Evolutionary conservation across 495 filamentous ascomycete species (phyloP), one percentile per base, ranked within the genome.

Genomic region (Tuber calosporum): DNA sequence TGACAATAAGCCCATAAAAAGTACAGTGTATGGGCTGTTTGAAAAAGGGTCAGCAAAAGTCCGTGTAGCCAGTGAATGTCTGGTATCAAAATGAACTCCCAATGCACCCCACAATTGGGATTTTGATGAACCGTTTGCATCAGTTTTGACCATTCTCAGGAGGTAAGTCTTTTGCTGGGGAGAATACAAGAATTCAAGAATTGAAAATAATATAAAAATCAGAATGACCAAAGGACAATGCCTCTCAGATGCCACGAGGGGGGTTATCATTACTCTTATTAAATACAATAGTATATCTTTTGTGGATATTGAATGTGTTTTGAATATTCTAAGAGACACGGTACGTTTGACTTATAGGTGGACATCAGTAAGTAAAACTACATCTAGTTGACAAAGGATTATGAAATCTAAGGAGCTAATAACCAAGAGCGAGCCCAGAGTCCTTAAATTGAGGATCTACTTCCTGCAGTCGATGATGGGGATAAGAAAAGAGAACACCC

Each of bases 341-440:
- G 43, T 15, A 48, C 22, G 20, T 7, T n/a, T 48, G 4, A 48
- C 43, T 5, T 48, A 48, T 48, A 48, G n/a, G 4, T 20, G 22
- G 43, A 48, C n/a, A 22, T 20, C 8, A n/a, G 20, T 48, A 48
- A 48, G 43, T 48, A 72, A 53, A 76, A 74, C 70, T 72, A 41
- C 67, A 66, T 11, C 48, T 72, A 62, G 69, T 74, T 4, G 15
- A 43, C 3, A 15, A 5, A 19, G 17, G 1, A 9, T 48, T n/a
- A 42, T 7, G 3, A 48, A n/a, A 15, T 0, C 43, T 48, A n/a
- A n/a, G 8, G n/a, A n/a, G 17, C 5, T 48, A 5, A 1, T n/a
- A n/a, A 48, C n/a, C n/a, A n/a, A 20, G 20, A 48, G 22, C 22
- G 6, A 1, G 6, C 43, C 6, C 43, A n/a, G 6, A 48, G 43